phyloP scores from a whole-genome alignment of 352 stramenopile genomes.

The Pythium aphanidermatum region DNA sequence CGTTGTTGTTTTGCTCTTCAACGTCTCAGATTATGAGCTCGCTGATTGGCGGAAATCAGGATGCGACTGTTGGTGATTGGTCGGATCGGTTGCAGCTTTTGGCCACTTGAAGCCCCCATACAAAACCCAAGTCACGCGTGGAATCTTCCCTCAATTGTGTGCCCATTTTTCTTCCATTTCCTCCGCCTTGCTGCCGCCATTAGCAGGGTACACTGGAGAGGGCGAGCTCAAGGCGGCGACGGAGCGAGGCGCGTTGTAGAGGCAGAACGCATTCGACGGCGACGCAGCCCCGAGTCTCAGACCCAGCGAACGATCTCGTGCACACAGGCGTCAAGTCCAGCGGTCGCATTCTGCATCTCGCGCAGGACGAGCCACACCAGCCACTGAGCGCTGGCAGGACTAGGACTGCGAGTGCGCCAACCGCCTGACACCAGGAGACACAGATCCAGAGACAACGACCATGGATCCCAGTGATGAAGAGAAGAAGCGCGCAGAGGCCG shows the following conservation, averaged over 20 bases:
- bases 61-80: constrained; percentile 19
- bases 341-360: background rate
- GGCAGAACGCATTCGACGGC: too few relatives aligned
- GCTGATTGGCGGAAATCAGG: constrained; percentile 12
- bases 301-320: too few relatives aligned
- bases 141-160: constrained; percentile 8
- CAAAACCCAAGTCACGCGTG: constrained; percentile 15
- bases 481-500: constrained; percentile 14
- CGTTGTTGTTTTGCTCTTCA: background rate
- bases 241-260: too few relatives aligned
- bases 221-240: too few relatives aligned
- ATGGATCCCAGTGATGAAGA: constrained; percentile 20
- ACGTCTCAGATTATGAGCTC: too few relatives aligned
- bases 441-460: background rate
- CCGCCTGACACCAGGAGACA: background rate
- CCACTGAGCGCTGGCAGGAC: constrained; percentile 3
- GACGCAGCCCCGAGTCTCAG: too few relatives aligned
- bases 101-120: too few relatives aligned
- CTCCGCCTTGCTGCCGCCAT: too few relatives aligned
- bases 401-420: background rate
- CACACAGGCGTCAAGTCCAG: too few relatives aligned
- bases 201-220: too few relatives aligned
- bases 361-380: background rate
- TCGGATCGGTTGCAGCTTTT: background rate
- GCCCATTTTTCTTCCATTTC: too few relatives aligned